Evolutionary conservation across 805 yeast species (phyloP).

Genomic region (Alloascoidea hylecoeti): DNA sequence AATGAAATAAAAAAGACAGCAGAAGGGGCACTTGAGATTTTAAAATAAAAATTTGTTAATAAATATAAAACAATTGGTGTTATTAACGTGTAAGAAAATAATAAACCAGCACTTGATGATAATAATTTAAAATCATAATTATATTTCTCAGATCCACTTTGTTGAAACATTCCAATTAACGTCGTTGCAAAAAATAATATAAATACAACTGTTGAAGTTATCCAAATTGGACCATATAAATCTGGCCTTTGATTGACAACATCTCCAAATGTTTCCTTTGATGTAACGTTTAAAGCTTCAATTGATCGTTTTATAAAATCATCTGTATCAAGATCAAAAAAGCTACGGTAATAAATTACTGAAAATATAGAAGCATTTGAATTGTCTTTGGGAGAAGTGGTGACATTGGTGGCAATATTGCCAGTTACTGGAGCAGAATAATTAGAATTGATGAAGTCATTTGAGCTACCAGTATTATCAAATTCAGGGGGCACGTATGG

Average conservation of each 20-base stretch:
- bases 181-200: conserved; percentile 66
- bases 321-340: conserved; percentile 53
- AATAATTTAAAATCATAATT: conserved; percentile 47
- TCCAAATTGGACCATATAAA: conserved; percentile 84
- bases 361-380: conserved; percentile 28
- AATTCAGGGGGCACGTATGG: conserved; percentile 20
- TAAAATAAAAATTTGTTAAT: conserved; percentile 36
- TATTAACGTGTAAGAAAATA: conserved; percentile 63
- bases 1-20: conserved; percentile 49
- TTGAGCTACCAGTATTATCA: conserved; percentile 7
- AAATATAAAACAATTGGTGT: conserved; percentile 47
- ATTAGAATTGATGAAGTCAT: conserved; percentile 5
- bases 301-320: conserved; percentile 43
- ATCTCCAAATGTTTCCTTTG: conserved; percentile 16
- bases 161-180: conserved; percentile 45
- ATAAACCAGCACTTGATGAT: conserved; percentile 51
- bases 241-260: conserved; percentile 39
- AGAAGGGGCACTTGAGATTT: conserved; percentile 32
- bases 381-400: conserved; percentile 3
- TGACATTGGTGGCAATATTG: background rate
- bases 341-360: conserved; percentile 44
- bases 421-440: conserved; percentile 3
- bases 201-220: conserved; percentile 68
- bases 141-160: conserved; percentile 29
- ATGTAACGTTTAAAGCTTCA: conserved; percentile 42